A percentile compares a stretch with the other conserved stretches of the same genome.
Evolutionary conservation across 2,329 filamentous ascomycete genomes (phyloP).

Genomic region (Colletotrichum lini): DNA sequence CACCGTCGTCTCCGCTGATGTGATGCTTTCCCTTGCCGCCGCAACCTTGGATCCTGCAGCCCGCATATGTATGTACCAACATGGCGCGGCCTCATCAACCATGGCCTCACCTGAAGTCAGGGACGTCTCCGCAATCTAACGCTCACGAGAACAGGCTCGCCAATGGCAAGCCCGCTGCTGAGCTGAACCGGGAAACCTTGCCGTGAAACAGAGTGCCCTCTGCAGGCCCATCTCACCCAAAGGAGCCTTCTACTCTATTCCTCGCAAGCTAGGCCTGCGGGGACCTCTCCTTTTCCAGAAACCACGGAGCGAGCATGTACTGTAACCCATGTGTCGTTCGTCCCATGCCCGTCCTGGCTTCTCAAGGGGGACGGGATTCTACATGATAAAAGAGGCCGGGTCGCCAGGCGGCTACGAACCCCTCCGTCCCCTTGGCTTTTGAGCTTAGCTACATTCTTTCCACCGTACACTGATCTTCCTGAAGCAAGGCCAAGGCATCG

Average conservation of each 20-base stretch:
- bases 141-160: background rate
- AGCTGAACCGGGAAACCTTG: slow-evolving; percentile 31
- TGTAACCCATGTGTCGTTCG: slow-evolving; percentile 16
- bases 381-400: slow-evolving; percentile 27
- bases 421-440: slow-evolving; percentile 13
- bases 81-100: slow-evolving; percentile 32
- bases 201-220: slow-evolving; percentile 24
- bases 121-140: slow-evolving; percentile 38
- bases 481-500: slow-evolving; percentile 42
- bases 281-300: slow-evolving; percentile 12
- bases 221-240: slow-evolving; percentile 23
- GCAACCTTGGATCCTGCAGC: slow-evolving; percentile 11
- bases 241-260: slow-evolving; percentile 36
- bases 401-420: slow-evolving; percentile 11
- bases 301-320: slow-evolving; percentile 22
- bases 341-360: slow-evolving; percentile 1
- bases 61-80: slow-evolving; percentile 6
- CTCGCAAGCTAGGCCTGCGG: slow-evolving; percentile 40
- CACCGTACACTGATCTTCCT: slow-evolving; percentile 29
- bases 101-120: slow-evolving; percentile 42
- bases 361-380: background rate
- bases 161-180: slow-evolving; percentile 2
- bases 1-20: slow-evolving; percentile 10
- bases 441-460: slow-evolving; percentile 40
- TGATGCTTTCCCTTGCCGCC: slow-evolving; percentile 29